Base-by-base conservation (phyloP, 805 yeast genomes). In the Cyberlindnera misumaiensis region DNA sequence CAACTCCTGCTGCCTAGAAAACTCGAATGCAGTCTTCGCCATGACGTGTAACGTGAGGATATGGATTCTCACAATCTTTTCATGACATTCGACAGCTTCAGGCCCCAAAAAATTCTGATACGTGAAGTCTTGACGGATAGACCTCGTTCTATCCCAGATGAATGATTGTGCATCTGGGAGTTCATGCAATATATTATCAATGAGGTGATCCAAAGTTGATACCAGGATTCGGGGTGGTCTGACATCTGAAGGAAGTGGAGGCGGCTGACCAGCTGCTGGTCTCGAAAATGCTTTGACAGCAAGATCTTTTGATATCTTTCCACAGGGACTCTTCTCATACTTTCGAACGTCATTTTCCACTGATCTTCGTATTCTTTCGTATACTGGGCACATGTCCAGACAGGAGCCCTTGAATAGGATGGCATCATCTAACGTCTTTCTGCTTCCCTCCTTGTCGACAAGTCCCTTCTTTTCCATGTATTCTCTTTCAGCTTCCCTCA, bases 201-300 rank as follows among this genome's bases (percentile, higher is more conserved):
- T 73, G 27, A 93, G 68, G 56, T 85, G 86, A 42, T 83, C 70
- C 43, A 93, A 62, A 0, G 97, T 80, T 27, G 67, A 52, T 11
- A 70, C 71, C 18, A 93, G 62, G 1, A 89, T 67, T 39, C 71
- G 73, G 0, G 99, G 98, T 1, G 98, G 96, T 44, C 99, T 70
- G 4, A 93, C 99, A 58, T 93, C 98, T 1, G 97, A 87, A 0
- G 98, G 99, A 41, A 93, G 65, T 3, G 97, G 95, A 2, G 97
- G 97, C 1, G 96, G 95, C 50, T 93, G 96, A 6, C 97, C 98
- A 1, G 97, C 97, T 13, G 95, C 96, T 0, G 99, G 97, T 50
- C 99, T 70, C 16, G 95, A 83, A 56, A 93, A 93, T 2, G 96
- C 94, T 60, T 93, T 93, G 6, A 93, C 74, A 0, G 97, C 96